Base-by-base conservation (phyloP, 176 grass and related monocot genomes). In the Stipa capillata region DNA sequence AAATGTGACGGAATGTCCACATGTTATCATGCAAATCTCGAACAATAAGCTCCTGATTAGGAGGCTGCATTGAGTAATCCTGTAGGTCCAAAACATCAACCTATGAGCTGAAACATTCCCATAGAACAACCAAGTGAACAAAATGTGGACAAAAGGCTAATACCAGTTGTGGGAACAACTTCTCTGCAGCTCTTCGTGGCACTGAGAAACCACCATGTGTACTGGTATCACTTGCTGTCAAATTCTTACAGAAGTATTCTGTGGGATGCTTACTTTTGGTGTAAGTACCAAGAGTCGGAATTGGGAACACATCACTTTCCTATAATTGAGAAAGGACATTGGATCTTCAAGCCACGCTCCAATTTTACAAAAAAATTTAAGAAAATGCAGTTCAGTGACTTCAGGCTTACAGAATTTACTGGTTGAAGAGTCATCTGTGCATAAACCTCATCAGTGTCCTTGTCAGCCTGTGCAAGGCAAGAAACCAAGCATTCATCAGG, bases 1-100 rank as follows among this genome's bases (percentile, higher is more conserved):
- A 95, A 84, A 99, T 99, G 90, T 99, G 96, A 80, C 96, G 90
- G 48, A 99, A 99, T 76, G 96, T 99, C 96, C 96, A 99, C 72
- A 94, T 70, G 33, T 95, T 95, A 20, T 99, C 96, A 53, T 99
- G 96, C 81, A 99, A 84, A 83, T 99, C 96, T 41, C 92, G 89
- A 10, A 99, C 96, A 47, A 93, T 86, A 56, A 99, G 92, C 72
- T 99, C 96, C 55, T 99, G 96, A 41, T 91, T 99, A 48, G 92
- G 96, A 64, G 96, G 96, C 71, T 95, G 96, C 92, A 93, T 95
- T 36, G 96, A 82, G 81, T 89, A 93, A 90, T 99, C 96, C 96
- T 99, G 67, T 48, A 21, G 73, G 16, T 63, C 9, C 24, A 73
- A 76, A 66, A 86, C 76, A 43, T 72, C n/a, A 76, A n/a, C 43